Evolutionary conservation across 352 stramenopile species (phyloP).

Genomic region (Pythium coloratum): DNA sequence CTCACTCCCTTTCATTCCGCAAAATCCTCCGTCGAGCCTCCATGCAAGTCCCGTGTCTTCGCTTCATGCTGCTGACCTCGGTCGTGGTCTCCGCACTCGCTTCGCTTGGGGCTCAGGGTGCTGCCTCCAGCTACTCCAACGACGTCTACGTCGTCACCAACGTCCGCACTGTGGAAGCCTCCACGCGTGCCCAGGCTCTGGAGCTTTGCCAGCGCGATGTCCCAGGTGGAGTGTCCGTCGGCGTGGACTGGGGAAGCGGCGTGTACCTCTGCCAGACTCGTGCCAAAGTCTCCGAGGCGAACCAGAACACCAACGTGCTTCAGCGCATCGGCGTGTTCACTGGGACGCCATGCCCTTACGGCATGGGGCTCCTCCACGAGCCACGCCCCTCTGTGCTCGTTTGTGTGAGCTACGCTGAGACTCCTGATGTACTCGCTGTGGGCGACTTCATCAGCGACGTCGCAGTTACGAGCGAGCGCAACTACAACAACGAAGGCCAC

Average conservation of each 20-base stretch:
- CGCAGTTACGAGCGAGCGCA: slow-evolving; percentile 28
- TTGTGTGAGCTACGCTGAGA: neutral
- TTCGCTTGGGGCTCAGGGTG: neutral
- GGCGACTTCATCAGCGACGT: slow-evolving; percentile 45
- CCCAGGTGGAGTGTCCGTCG: slow-evolving; percentile 34
- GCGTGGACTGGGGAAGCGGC: slow-evolving; percentile 27
- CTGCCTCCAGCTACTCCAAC: neutral
- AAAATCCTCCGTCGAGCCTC: no score
- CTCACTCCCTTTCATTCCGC: no score
- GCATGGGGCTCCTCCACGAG: slow-evolving; percentile 20
- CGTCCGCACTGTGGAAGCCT: slow-evolving; percentile 14
- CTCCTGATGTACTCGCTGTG: slow-evolving; percentile 19
- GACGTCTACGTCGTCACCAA: slow-evolving; percentile 21
- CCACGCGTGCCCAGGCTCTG: slow-evolving; percentile 12
- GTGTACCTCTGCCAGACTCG: neutral
- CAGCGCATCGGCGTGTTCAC: neutral
- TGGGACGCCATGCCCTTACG: slow-evolving; percentile 5
- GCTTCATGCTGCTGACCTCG: neutral
- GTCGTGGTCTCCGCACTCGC: neutral
- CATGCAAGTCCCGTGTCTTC: no score
- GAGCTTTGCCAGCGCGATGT: slow-evolving; percentile 20
- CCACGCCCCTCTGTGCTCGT: neutral
- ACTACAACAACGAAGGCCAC: slow-evolving; percentile 31
- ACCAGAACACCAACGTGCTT: neutral
- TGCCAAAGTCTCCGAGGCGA: neutral